phyloP scores from a whole-genome alignment of 495 filamentous ascomycete genomes.

The Tricharina praecox region DNA sequence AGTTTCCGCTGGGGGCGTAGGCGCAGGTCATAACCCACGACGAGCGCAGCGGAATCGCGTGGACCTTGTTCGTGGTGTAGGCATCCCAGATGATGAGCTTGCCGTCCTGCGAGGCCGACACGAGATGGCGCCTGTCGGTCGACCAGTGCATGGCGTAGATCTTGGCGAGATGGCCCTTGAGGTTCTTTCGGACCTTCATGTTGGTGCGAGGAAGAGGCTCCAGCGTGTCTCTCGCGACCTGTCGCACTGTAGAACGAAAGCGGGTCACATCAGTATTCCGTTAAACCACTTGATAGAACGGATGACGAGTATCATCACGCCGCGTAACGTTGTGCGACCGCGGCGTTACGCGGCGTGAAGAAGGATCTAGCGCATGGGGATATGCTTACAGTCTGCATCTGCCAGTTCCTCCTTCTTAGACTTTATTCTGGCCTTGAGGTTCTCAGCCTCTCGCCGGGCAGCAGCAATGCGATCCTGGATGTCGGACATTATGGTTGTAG shows the following conservation, averaged over 20 bases:
- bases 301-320: too few relatives aligned
- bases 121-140: conserved; percentile 90
- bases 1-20: conserved; percentile 95
- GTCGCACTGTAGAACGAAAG: conserved; percentile 50
- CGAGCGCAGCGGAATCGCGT: conserved; percentile 93
- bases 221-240: conserved; percentile 73
- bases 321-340: too few relatives aligned
- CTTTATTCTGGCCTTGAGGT: conserved; percentile 96
- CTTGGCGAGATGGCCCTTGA: conserved; percentile 96
- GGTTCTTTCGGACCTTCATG: conserved; percentile 87
- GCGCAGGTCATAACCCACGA: conserved; percentile 99
- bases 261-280: not conserved
- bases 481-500: conserved; percentile 28
- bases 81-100: conserved; percentile 99
- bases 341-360: too few relatives aligned
- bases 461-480: conserved; percentile 85
- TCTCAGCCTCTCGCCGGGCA: conserved; percentile 93
- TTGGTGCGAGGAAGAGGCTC: conserved; percentile 78
- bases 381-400: conserved; percentile 71
- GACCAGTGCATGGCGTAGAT: conserved; percentile 99
- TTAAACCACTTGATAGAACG: not conserved
- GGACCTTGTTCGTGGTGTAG: conserved; percentile 98
- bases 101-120: conserved; percentile 95
- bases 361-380: too few relatives aligned
- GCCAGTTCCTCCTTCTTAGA: conserved; percentile 98